Base-by-base conservation (phyloP, 2,329 filamentous ascomycete genomes). In the Neopestalotiopsis sp. region DNA sequence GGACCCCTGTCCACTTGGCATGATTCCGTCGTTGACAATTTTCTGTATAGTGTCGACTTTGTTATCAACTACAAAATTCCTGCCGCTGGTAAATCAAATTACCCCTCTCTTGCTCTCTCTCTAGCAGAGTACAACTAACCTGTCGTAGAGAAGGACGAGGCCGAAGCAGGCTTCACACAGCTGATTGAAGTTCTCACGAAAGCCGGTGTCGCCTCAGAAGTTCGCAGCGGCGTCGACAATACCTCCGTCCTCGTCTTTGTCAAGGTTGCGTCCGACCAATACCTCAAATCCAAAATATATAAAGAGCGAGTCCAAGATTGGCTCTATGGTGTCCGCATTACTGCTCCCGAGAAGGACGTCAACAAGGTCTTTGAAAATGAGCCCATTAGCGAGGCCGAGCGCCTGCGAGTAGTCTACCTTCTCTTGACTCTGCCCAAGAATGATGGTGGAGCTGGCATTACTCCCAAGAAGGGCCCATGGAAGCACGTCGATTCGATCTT, bases 251-350 rank as follows among this genome's bases (percentile, higher is more conserved):
- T 98, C 62, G 83, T 98, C 73, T 98, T 97, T 78, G 87, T 95
- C 77, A 92, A 91, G 77, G 89, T 97, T 57, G 90, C 92, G 45
- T 94, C 94, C 28, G 87, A 92, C 71, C 86, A 90, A 74, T 89
- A 94, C 72, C 86, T 99, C 70, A 89, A 88, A 70, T 90, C 91
- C 72, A 93, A 97, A 76, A 88, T 97, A 64, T 97, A 97, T 80
- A 90, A 94, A 72, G 93, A 93, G 68, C 90, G 96, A 72, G 91
- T 98, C 20, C 93, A 94, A 78, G 96, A 98, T 81, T 99, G 95
- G 94, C 89, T 98, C 42, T 92, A 96, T 78, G 94, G 95, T 66
- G 92, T 98, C 67, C 91, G 94, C 71, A 88, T 92, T 64, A 88
- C 89, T 24, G 90, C 94, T 45, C 95, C 95, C 0, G 88, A 90